Conservation (phyloP, 495 filamentous ascomycete species). For the Staphylotrichum tortipilum region DNA sequence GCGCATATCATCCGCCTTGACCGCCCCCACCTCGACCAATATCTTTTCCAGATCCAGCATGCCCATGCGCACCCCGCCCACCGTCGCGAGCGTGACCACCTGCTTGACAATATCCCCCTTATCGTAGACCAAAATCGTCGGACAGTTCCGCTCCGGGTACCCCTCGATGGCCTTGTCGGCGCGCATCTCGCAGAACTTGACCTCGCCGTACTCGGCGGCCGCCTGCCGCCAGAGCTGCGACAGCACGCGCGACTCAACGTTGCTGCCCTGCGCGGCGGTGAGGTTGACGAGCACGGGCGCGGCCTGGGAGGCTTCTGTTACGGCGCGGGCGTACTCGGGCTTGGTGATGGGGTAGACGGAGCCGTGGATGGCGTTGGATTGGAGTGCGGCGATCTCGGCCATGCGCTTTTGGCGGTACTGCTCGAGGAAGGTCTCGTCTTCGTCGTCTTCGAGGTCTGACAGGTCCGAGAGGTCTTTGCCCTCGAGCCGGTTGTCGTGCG, state of each 20-base stretch:
- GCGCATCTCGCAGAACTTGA: slow-evolving; percentile 97
- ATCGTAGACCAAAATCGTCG: slow-evolving; percentile 86
- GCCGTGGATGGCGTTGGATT: slow-evolving; percentile 68
- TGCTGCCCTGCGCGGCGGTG: slow-evolving; percentile 59
- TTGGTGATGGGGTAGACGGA: slow-evolving; percentile 91
- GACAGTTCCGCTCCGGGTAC: slow-evolving; percentile 90
- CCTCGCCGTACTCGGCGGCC: slow-evolving; percentile 74
- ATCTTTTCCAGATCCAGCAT: slow-evolving; percentile 59
- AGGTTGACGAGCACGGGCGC: slow-evolving; percentile 76
- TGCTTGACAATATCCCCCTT: slow-evolving; percentile 87
- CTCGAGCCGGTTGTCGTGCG: slow-evolving; percentile 84
- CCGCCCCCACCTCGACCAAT: slow-evolving; percentile 71
- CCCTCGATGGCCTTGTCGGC: slow-evolving; percentile 92
- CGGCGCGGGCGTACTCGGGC: slow-evolving; percentile 80
- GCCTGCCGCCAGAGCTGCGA: slow-evolving; percentile 81
- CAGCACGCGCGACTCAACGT: slow-evolving; percentile 73
- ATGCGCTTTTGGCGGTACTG: slow-evolving; percentile 78
- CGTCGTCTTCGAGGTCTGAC: slow-evolving; percentile 80
- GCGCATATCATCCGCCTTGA: slow-evolving; percentile 67
- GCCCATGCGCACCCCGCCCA: slow-evolving; percentile 61
- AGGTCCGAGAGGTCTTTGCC: slow-evolving; percentile 91
- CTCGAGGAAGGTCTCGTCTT: slow-evolving; percentile 86
- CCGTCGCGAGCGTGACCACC: slow-evolving; percentile 71
- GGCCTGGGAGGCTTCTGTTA: slow-evolving; percentile 79
- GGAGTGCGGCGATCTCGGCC: slow-evolving; percentile 65